Evolutionary conservation across 1,139 yeast genomes (phyloP).

Genomic region (Taiozyma sp.): DNA sequence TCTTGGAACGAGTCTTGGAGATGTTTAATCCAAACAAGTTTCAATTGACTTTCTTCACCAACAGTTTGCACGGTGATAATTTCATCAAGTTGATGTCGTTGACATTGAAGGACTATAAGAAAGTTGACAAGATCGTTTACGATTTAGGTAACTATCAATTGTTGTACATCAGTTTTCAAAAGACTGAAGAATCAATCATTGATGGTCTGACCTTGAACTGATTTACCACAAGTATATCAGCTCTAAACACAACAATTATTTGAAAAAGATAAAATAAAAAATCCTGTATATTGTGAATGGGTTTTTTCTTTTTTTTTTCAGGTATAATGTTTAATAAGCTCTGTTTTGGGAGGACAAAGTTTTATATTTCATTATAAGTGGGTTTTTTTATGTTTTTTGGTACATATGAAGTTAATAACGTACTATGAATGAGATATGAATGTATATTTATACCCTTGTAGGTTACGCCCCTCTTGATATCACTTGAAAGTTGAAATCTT

Average conservation of each 20-base stretch:
- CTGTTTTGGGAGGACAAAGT: slow-evolving; percentile 21
- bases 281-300: neutral
- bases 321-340: slow-evolving; percentile 15
- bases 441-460: no score
- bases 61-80: slow-evolving; percentile 23
- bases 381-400: slow-evolving; percentile 18
- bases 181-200: slow-evolving; percentile 17
- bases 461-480: neutral
- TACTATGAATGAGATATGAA: neutral
- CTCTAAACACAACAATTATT: neutral
- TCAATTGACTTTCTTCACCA: slow-evolving; percentile 55
- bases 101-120: slow-evolving; percentile 49
- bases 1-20: slow-evolving; percentile 50
- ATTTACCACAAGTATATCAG: no score
- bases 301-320: slow-evolving; percentile 19
- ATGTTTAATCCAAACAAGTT: slow-evolving; percentile 76
- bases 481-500: neutral
- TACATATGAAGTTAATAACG: neutral
- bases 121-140: slow-evolving; percentile 64
- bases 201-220: slow-evolving; percentile 6
- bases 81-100: slow-evolving; percentile 35
- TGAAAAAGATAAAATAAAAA: slow-evolving; percentile 4
- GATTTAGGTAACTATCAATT: slow-evolving; percentile 57
- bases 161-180: slow-evolving; percentile 32
- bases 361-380: slow-evolving; percentile 18